phyloP scores from a whole-genome alignment of 306 rosid genomes.

The Alnus glutinosa region DNA sequence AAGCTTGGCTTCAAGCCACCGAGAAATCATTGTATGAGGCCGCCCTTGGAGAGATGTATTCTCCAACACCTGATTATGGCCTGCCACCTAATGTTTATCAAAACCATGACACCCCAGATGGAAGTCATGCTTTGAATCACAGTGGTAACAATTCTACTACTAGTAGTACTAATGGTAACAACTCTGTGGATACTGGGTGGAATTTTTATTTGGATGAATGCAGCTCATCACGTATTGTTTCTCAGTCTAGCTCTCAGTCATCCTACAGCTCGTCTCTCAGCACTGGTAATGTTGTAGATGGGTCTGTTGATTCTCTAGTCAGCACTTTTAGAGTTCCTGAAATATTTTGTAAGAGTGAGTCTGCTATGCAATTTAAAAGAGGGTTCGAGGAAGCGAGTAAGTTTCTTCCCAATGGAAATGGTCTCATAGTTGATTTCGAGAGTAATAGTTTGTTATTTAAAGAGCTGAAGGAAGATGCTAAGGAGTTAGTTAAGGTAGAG shows the following conservation, averaged over 20 bases:
- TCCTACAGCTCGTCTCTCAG: slow-evolving; percentile 23
- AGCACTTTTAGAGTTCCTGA: slow-evolving; percentile 35
- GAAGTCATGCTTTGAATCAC: not conserved
- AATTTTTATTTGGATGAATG: slow-evolving; percentile 13
- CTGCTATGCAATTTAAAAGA: slow-evolving; percentile 34
- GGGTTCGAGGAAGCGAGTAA: slow-evolving; percentile 42
- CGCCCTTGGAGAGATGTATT: slow-evolving; percentile 25
- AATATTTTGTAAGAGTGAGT: slow-evolving; percentile 24
- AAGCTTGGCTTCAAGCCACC: slow-evolving; percentile 31
- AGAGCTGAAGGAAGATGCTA: slow-evolving; percentile 26
- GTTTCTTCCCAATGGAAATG: slow-evolving; percentile 36
- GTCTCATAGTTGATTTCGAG: slow-evolving; percentile 19
- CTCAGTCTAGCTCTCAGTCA: slow-evolving; percentile 26
- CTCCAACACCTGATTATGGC: slow-evolving; percentile 4
- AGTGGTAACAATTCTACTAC: slow-evolving; percentile 6
- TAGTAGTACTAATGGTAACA: slow-evolving; percentile 14
- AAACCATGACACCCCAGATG: slow-evolving; percentile 21
- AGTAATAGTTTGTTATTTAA: slow-evolving; percentile 15
- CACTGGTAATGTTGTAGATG: slow-evolving; percentile 23
- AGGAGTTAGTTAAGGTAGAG: slow-evolving; percentile 16
- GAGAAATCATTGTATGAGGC: slow-evolving; percentile 37
- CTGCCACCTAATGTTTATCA: slow-evolving; percentile 19
- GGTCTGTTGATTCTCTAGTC: slow-evolving; percentile 33
- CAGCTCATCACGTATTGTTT: slow-evolving; percentile 10
- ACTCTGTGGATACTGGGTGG: slow-evolving; percentile 8